These are phyloP conservation scores for Pestalotiopsis sp. DNA, from an alignment of 2,329 filamentous ascomycete genomes.

Conservation along the genomic window DNA sequence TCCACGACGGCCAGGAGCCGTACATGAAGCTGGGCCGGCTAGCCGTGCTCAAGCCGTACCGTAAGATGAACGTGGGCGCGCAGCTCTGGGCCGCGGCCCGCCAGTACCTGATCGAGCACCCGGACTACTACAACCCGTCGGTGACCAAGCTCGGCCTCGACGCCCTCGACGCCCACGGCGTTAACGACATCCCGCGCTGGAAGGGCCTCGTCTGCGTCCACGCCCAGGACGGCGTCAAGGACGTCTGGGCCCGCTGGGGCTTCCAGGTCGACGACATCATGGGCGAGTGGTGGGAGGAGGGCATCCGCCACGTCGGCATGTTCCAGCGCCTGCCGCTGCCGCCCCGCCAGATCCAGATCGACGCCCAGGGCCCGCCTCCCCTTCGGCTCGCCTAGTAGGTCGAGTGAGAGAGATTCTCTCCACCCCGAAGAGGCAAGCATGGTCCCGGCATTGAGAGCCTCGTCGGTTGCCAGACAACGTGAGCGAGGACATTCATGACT, in stretches of 20 bases:
- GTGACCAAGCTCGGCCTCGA: slow-evolving; percentile 47
- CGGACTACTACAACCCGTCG: slow-evolving; percentile 55
- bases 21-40: slow-evolving; percentile 84
- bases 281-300: slow-evolving; percentile 82
- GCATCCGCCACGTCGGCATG: slow-evolving; percentile 86
- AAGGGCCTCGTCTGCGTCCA: slow-evolving; percentile 78
- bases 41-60: slow-evolving; percentile 67
- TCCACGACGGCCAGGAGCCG: slow-evolving; percentile 67
- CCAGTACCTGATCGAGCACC: slow-evolving; percentile 67
- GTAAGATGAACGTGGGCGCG: slow-evolving; percentile 66
- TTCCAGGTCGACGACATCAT: slow-evolving; percentile 74
- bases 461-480: not conserved
- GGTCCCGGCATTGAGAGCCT: not conserved
- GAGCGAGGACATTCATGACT: not conserved
- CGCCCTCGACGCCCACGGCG: slow-evolving; percentile 40
- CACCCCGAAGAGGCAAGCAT: not conserved
- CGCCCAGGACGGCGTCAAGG: slow-evolving; percentile 69
- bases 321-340: slow-evolving; percentile 53
- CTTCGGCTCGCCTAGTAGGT: not conserved
- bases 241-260: slow-evolving; percentile 71
- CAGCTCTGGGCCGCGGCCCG: slow-evolving; percentile 69
- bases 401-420: not conserved
- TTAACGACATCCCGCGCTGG: slow-evolving; percentile 60
- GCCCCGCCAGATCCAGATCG: not conserved
- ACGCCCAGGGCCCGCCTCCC: not conserved